Evolutionary conservation across 306 rosid genomes (phyloP).

Genomic region (Trichosanthes cucumerina): DNA sequence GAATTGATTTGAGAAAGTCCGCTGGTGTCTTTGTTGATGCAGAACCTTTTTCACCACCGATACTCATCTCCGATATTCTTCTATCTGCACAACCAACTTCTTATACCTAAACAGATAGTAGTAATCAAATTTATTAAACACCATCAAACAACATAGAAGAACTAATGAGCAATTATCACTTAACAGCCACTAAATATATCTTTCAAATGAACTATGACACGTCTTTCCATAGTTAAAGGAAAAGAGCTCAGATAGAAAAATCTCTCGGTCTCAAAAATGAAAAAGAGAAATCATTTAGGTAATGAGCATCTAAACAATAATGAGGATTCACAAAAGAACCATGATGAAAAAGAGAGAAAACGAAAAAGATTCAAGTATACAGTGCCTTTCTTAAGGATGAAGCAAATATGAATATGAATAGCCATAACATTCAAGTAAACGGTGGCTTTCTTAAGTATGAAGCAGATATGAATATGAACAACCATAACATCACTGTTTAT

Average conservation of each 20-base stretch:
- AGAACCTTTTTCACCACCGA: constrained; percentile 47
- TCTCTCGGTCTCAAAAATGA: neutral
- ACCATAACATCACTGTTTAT: neutral
- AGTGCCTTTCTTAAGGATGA: neutral
- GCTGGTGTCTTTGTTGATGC: constrained; percentile 78
- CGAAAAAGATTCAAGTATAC: too few species aligned
- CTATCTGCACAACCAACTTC: neutral
- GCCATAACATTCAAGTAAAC: neutral
- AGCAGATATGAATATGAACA: neutral
- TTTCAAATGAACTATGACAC: neutral
- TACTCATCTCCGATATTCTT: constrained; percentile 25
- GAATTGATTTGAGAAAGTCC: constrained; percentile 84
- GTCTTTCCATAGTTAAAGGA: neutral
- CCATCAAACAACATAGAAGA: neutral
- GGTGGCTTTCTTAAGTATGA: neutral
- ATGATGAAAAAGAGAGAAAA: neutral
- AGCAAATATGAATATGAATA: neutral
- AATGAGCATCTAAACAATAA: neutral
- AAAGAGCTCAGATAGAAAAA: neutral
- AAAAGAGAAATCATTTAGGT: neutral
- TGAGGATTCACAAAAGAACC: neutral
- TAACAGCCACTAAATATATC: neutral
- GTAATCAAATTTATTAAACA: neutral
- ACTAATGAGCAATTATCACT: neutral
- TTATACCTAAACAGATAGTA: neutral